A percentile compares a stretch with the other conserved stretches of the same genome.
phyloP scores from a whole-genome alignment of 1,284 basidiomycete species.

The Ganoderma multipileum region DNA sequence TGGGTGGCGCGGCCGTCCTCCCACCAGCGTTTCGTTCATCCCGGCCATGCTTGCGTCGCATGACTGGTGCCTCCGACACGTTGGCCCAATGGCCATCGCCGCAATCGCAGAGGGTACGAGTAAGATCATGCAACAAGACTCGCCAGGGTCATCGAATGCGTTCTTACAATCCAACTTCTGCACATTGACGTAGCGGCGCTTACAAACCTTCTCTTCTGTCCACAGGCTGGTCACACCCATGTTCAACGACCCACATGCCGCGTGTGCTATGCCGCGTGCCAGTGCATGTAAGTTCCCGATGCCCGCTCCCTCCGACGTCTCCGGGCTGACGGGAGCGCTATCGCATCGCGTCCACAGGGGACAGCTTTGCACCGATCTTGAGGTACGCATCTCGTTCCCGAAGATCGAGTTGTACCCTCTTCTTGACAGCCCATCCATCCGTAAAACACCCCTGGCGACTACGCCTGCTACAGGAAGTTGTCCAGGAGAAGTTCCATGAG shows the following conservation, averaged over 20 bases:
- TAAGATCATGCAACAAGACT: conserved; percentile 79
- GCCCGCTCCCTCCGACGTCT: conserved; percentile 6
- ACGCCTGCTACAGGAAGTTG: conserved; percentile 60
- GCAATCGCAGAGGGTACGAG: conserved; percentile 80
- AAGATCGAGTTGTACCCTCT: neutral
- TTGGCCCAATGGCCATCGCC: conserved; percentile 82
- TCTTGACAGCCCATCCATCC: neutral
- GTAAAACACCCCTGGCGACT: neutral
- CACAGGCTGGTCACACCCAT: conserved; percentile 74
- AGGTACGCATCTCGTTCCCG: conserved; percentile 50
- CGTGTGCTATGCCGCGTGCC: conserved; percentile 85
- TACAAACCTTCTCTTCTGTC: neutral
- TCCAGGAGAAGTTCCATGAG: conserved; percentile 72
- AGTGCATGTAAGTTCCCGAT: conserved; percentile 75
- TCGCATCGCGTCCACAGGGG: conserved; percentile 57
- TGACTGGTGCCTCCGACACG: conserved; percentile 85
- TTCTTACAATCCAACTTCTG: conserved; percentile 16
- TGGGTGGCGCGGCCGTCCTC: conserved; percentile 75
- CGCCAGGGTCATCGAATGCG: conserved; percentile 75
- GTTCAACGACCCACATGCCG: conserved; percentile 83
- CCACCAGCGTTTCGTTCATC: conserved; percentile 81
- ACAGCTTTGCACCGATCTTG: conserved; percentile 84
- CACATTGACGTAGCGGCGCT: no score
- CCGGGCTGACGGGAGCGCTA: neutral
- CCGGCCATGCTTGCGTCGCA: conserved; percentile 79